Base-by-base conservation (phyloP, 805 yeast genomes). In the Candida silvatica region DNA sequence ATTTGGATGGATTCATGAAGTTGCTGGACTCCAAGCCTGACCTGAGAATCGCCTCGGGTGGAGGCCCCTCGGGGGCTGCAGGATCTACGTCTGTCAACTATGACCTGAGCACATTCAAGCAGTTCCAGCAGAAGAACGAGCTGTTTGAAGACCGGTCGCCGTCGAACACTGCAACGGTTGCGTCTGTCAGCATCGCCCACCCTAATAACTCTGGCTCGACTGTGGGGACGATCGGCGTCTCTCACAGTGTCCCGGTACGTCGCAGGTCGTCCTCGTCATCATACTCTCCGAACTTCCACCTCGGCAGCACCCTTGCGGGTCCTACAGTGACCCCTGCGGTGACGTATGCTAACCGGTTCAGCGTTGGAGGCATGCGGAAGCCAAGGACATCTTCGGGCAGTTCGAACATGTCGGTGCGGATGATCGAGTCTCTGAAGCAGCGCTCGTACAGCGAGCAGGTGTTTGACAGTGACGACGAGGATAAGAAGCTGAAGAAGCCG, bases 1-100 rank as follows among this genome's bases (percentile, higher is more conserved):
- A 54, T 30, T 43, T 61, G 6, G 61, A 54, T 25, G 48, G 47
- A 16, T 59, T 60, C 37, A 48, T 60, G 42, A 56, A 47, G 31
- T 48, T 58, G 51, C 38, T 60, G 18, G 64, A 60, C 27, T 49
- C 59, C 6, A 60, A 54, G 34, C 65, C 65, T 1, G 62, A 58
- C 36, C 38, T 60, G 27, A 43, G 61, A 32, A 43, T 60, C 27
- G 39, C 55, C 6, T 46, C 58, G 2, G 31, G 31, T 15, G 15
- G 14, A n/a, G 15, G 17, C 17, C 9, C 12, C 12, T n/a, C 29
- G n/a, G 14, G 8, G 7, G 16, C 31, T 15, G 31, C n/a, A 17
- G 35, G 35, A 6, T 16, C 35, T 5, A 12, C 17, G n/a, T 19
- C 17, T 12, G 20, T 6, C 9, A n/a, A 12, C 4, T 47, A 45